Base-by-base conservation (phyloP, 2,329 filamentous ascomycete species). In the Emericellopsis atlantica region DNA sequence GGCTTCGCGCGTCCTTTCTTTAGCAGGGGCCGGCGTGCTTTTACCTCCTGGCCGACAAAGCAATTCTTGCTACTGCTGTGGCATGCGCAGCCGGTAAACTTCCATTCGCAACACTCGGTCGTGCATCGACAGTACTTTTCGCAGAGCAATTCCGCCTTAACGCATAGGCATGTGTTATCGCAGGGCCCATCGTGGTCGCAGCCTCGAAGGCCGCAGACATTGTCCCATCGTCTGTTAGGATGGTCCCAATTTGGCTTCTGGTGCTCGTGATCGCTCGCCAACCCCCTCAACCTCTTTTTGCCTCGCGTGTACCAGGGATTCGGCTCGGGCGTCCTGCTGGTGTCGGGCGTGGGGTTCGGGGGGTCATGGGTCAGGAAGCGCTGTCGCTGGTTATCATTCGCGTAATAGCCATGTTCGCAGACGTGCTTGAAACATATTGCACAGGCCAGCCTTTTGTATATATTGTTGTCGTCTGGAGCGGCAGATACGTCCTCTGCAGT, bases 171-270 rank as follows among this genome's bases (percentile, higher is more conserved):
- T 4, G 32, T 36, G 12, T 42, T 35, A 14, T 62, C 61, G 55
- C 84, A 89, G 2, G 77, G 70, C 0, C 82, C 82, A 23, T 78
- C 72, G 50, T 89, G 84, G 40, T 70, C 69, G 51, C 84, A 89
- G 4, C 40, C 40, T 5, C 40, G 16, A n/a, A 42, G 29, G 15
- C 26, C 36, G 31, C 40, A 42, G 11, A 42, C 32, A 36, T 76
- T 68, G 46, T 76, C 72, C 40, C 73, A 64, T 46, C 76, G 69
- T 4, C 69, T 71, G 37, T 64, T 60, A 10, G 71, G 76, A 35
- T 72, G 65, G 4, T 72, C 62, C 69, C 72, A 75, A 51, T 76
- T 69, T 11, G 67, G 66, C 36, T 68, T 54, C 15, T 42, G 40
- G 18, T 39, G 38, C 29, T 37, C 38, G 40, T 26, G 36, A 14